These are phyloP conservation scores for Candida xiaguanensis DNA, from an alignment of 805 yeast genomes.

Conservation along the genomic window DNA sequence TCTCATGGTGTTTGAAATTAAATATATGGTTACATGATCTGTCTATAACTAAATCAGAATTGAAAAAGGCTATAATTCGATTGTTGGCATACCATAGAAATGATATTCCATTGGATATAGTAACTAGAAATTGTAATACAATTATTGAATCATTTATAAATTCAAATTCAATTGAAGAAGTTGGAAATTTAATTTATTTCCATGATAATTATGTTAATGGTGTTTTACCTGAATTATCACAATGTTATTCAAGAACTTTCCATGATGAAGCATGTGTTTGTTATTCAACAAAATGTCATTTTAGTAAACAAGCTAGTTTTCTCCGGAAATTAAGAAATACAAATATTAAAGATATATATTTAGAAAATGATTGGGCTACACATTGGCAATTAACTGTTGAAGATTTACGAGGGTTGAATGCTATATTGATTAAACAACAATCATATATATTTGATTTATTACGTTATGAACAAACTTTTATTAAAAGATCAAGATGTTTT, in stretches of 20 bases:
- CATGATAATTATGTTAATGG: slow-evolving; percentile 28
- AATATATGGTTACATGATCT: slow-evolving; percentile 52
- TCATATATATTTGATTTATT: slow-evolving; percentile 74
- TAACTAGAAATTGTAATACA: slow-evolving; percentile 49
- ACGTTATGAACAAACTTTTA: slow-evolving; percentile 64
- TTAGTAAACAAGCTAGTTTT: slow-evolving; percentile 29
- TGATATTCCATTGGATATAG: slow-evolving; percentile 45
- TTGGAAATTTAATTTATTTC: slow-evolving; percentile 15
- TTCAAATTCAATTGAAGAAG: slow-evolving; percentile 34
- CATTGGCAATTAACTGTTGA: slow-evolving; percentile 61
- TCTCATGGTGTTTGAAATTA: slow-evolving; percentile 52
- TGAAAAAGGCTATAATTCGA: slow-evolving; percentile 49
- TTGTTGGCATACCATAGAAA: slow-evolving; percentile 50
- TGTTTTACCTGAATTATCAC: slow-evolving; percentile 41
- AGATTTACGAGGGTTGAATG: slow-evolving; percentile 49
- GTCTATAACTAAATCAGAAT: slow-evolving; percentile 47
- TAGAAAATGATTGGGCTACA: slow-evolving; percentile 57
- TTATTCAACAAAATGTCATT: slow-evolving; percentile 33
- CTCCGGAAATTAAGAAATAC: slow-evolving; percentile 21
- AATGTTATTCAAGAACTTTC: slow-evolving; percentile 42
- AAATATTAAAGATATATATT: slow-evolving; percentile 22
- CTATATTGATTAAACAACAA: slow-evolving; percentile 58
- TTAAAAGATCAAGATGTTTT: slow-evolving; percentile 64
- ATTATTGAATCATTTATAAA: slow-evolving; percentile 41
- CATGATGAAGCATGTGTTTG: slow-evolving; percentile 23